Base-by-base conservation (phyloP, 2,329 filamentous ascomycete species). In the Phyllosticta citrichinensis region DNA sequence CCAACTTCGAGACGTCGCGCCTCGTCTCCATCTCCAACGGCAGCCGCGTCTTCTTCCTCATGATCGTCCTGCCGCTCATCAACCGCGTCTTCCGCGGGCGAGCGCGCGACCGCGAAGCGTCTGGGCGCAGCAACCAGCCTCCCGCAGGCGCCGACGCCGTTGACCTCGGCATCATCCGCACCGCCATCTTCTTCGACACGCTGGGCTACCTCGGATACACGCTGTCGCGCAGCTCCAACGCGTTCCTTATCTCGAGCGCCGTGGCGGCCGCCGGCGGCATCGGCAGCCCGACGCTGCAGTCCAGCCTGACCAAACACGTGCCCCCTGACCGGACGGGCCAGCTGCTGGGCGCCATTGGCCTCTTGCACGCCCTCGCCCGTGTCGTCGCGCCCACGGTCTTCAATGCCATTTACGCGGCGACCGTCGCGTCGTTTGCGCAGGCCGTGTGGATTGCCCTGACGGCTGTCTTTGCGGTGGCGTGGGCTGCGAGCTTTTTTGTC, bases 241-340 rank as follows among this genome's bases (percentile, higher is more conserved):
- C 89, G 0, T 94, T 97, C 72, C 81, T 89, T 3, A 64, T 84
- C 0, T 87, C 86, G 19, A 93, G 90, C 55, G 78, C 89, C 53
- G 67, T 92, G 19, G 87, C 90, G 1, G 82, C 90, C 0, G 76
- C 95, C 50, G 93, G 93, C 24, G 92, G 92, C 1, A 86, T 97
- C 54, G 92, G 88, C 0, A 87, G 87, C 40, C 92, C 94, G 1
- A 94, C 89, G 0, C 80, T 96, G 56, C 91, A 96, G 69, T 87
- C 89, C 1, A 83, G 88, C 0, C 77, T 97, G 57, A 97, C 91
- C 20, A 97, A 97, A 71, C 94, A 97, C 72, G 87, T 97, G 0
- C 90, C 92, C 0, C 80, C 85, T 0, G 88, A 94, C 64, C 83
- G 83, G 55, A 87, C 94, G 0, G 94, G 94, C 0, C 86, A 94